Evolutionary conservation across 805 yeast genomes (phyloP), one percentile per base, ranked within the genome.

Genomic region (Sugiyamaella chiloensis): DNA sequence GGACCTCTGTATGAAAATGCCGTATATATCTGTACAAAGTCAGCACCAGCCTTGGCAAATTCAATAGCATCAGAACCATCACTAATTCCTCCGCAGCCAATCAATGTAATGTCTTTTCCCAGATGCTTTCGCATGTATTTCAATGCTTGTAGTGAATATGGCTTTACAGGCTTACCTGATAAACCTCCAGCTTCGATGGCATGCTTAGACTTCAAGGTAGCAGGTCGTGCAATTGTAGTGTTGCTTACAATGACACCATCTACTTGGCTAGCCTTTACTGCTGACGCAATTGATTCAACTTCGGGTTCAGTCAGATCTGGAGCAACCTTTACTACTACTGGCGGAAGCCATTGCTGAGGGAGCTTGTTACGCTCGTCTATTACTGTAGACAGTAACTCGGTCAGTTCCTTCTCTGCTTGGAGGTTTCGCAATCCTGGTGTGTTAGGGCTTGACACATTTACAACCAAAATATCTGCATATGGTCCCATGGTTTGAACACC

Each of bases 51-150:
- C 60, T 79, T 80, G 27, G 93, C 96, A 66, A 83, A 91, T 56
- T 90, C 97, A 42, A 90, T 70, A 0, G 90, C 97, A 62, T 91
- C 98, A 54, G 80, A 74, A 47, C 96, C 98, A 20, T 73, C 68
- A n/a, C 84, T 73, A 56, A 91, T 88, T 55, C 98, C 98, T 48
- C 98, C 98, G 68, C 96, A 89, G 27, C 98, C 98, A 55, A 91
- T 77, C 36, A 91, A 74, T 1, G 89, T 85, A 54, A 89, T 66
- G 45, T 80, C 74, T 52, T 79, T 87, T 59, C 87, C 87, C 30
- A 95, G 78, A 61, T 85, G 76, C 57, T 85, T 82, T 48, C 93
- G 80, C 57, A 91, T 79, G 1, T 77, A 68, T 51, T 74, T 76
- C 56, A 91, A 72, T 0, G 95, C 93, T 52, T 79, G 69, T 50